Conservation (phyloP, 148 eudicot species). For the Limonium bicolor region DNA sequence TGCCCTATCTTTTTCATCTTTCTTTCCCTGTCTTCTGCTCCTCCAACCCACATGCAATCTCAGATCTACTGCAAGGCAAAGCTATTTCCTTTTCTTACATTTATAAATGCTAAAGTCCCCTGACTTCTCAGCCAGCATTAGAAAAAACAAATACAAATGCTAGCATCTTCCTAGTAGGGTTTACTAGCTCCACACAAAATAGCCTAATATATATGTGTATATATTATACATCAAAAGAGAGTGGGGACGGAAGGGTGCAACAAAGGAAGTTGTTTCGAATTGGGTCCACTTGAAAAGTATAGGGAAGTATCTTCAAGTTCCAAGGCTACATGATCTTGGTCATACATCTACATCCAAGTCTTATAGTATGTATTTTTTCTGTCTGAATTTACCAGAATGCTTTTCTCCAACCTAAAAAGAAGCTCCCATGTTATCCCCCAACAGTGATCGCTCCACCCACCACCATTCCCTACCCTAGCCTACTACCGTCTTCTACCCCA, state of each 20-base stretch:
- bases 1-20: not conserved
- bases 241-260: not conserved
- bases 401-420: slow-evolving; percentile 12
- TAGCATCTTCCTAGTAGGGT: not conserved
- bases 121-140: not conserved
- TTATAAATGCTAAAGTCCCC: not conserved
- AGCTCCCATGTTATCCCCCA: slow-evolving; percentile 12
- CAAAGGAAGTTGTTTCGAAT: not conserved
- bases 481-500: not conserved
- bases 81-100: not conserved
- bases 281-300: too few species aligned
- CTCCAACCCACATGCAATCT: slow-evolving; percentile 16
- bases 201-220: too few species aligned
- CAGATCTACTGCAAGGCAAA: not conserved
- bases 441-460: slow-evolving; percentile 8
- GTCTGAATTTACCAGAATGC: slow-evolving; percentile 14
- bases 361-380: slow-evolving; percentile 13
- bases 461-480: slow-evolving; percentile 1
- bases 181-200: not conserved
- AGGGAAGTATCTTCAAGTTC: slow-evolving; percentile 13
- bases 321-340: slow-evolving; percentile 17
- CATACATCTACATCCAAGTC: slow-evolving; percentile 6
- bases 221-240: not conserved
- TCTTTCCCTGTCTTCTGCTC: not conserved
- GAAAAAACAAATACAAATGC: not conserved